Evolutionary conservation across 2,329 filamentous ascomycete genomes (phyloP), one percentile per base, ranked within the genome.

Genomic region (Monosporascus ibericus): DNA sequence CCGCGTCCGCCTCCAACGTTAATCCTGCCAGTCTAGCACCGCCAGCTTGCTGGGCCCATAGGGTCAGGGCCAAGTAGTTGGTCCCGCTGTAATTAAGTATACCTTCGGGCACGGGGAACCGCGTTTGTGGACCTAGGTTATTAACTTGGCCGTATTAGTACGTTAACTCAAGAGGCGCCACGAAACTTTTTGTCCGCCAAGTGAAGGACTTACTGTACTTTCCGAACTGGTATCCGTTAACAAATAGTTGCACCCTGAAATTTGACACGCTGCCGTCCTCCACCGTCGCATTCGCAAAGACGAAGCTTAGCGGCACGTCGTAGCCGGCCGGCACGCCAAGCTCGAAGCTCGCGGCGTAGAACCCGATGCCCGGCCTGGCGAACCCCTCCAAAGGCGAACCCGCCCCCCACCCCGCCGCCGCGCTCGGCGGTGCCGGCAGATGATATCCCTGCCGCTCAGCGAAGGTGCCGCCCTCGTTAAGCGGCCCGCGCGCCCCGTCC

Each of bases 191-290:
- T 30, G 3, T 24, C 11, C 3, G 6, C 8, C 8, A 30, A 8
- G 9, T 11, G 1, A 30, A 30, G 11, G 9, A 30, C 27, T 30
- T 11, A 30, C 27, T 68, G 48, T 74, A 72, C 52, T 73, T 72
- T 7, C 76, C 76, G 52, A 84, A 91, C 65, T 91, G 87, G 68
- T 84, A 91, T 1, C 88, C 88, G 60, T 91, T 91, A 48, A 91
- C 82, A 63, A 80, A 91, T 6, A 91, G 68, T 60, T 86, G 79
- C 1, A 76, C 82, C 15, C 27, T 30, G 9, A 30, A 30, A 5
- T 30, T 30, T 87, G 75, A 58, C 86, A 88, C 34, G 42, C 36
- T 30, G 38, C 53, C 54, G 1, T 49, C 42, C 2, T 57, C 36
- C 30, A 53, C 42, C 42, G 72, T 70, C 2, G 70, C 68, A 53